A percentile compares a stretch with the other conserved stretches of the same genome.
Conservation (phyloP, 2,329 filamentous ascomycete genomes). For the Beauveria sp. region DNA sequence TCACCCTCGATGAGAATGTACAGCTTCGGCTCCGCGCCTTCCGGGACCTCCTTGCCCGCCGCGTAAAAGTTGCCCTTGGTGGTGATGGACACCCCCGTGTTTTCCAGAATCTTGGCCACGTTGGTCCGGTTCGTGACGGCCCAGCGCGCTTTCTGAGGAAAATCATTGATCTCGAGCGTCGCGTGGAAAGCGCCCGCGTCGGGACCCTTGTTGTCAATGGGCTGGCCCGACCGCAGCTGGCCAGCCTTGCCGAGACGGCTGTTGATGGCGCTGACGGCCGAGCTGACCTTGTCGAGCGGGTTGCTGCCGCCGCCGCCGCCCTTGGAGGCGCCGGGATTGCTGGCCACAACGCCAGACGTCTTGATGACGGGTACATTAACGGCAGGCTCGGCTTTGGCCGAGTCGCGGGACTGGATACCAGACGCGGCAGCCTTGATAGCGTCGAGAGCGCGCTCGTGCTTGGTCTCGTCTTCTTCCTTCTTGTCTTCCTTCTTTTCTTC, state of each 20-base stretch:
- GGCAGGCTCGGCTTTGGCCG: slow-evolving; percentile 34
- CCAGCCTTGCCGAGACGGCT: slow-evolving; percentile 82
- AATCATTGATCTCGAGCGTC: slow-evolving; percentile 97
- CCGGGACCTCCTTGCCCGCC: slow-evolving; percentile 68
- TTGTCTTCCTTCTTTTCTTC: slow-evolving; percentile 73
- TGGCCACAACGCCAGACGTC: slow-evolving; percentile 10
- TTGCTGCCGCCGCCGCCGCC: slow-evolving; percentile 52
- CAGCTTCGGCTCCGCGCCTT: slow-evolving; percentile 78
- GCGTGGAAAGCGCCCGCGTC: slow-evolving; percentile 96
- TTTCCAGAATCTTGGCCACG: slow-evolving; percentile 93
- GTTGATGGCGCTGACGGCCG: slow-evolving; percentile 88
- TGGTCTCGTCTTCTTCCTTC: slow-evolving; percentile 60
- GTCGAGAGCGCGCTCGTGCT: slow-evolving; percentile 59
- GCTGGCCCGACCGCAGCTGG: slow-evolving; percentile 82
- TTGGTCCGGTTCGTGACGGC: slow-evolving; percentile 98
- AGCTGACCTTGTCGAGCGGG: slow-evolving; percentile 76
- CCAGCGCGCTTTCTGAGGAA: slow-evolving; percentile 97
- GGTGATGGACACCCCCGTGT: slow-evolving; percentile 91
- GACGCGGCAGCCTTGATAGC: slow-evolving; percentile 57
- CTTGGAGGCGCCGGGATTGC: slow-evolving; percentile 36
- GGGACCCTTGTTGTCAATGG: slow-evolving; percentile 96
- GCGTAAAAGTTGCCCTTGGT: slow-evolving; percentile 92
- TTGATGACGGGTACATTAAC: slow-evolving; percentile 8
- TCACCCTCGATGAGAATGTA: slow-evolving; percentile 98
- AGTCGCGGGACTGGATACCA: slow-evolving; percentile 45